Conservation (phyloP, 768 basidiomycete species). For the Russula abietina region DNA sequence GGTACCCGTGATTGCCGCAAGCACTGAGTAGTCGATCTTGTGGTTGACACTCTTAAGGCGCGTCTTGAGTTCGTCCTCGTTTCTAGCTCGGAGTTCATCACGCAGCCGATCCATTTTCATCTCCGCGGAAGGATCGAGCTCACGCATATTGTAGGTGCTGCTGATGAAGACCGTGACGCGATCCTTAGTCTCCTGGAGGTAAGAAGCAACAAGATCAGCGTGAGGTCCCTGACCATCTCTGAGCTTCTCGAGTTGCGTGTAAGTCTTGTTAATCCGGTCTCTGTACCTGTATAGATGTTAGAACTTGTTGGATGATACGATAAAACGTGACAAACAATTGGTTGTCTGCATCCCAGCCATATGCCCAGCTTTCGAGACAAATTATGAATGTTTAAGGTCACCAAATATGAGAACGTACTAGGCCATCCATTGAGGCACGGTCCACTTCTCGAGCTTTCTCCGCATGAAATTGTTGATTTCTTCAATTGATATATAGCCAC, state of each 20-base stretch:
- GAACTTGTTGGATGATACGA: neutral
- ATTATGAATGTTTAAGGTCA: neutral
- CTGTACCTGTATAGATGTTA: slow-evolving; percentile 7
- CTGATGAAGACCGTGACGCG: neutral
- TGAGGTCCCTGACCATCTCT: slow-evolving; percentile 1
- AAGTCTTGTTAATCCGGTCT: slow-evolving; percentile 2
- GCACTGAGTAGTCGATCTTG: slow-evolving; percentile 11
- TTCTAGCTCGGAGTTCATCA: slow-evolving; percentile 5
- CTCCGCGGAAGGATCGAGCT: slow-evolving; percentile 4
- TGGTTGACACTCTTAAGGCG: slow-evolving; percentile 17
- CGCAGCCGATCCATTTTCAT: slow-evolving; percentile 20
- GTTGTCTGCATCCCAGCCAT: slow-evolving; percentile 23
- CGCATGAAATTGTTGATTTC: slow-evolving; percentile 18
- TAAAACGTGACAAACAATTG: slow-evolving; percentile 4
- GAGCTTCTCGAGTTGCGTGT: slow-evolving; percentile 12
- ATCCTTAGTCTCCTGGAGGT: slow-evolving; percentile 9
- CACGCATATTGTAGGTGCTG: slow-evolving; percentile 9
- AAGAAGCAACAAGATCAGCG: slow-evolving; percentile 1
- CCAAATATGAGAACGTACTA: slow-evolving; percentile 7
- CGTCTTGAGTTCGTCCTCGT: slow-evolving; percentile 10
- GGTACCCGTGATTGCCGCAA: slow-evolving; percentile 16
- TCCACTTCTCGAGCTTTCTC: slow-evolving; percentile 16
- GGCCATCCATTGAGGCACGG: slow-evolving; percentile 18
- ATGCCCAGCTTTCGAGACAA: slow-evolving; percentile 14
- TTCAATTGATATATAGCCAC: slow-evolving; percentile 18